Percentiles rank a stretch among this genome's conserved stretches.
These are phyloP conservation scores for Platanus orientalis DNA, from an alignment of 164 flowering plant genomes.

Conservation along the genomic window DNA sequence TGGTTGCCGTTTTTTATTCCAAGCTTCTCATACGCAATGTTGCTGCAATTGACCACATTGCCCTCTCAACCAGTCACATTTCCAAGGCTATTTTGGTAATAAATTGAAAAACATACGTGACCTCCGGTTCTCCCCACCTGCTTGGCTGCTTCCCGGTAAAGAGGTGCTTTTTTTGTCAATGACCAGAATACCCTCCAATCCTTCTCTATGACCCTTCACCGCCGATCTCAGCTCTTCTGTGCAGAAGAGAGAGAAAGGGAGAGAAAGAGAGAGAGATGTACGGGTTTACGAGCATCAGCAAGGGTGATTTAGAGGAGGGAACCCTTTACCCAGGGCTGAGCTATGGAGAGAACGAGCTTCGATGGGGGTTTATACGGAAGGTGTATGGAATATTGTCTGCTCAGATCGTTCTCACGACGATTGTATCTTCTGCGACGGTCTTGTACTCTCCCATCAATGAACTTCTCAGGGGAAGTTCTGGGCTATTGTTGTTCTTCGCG, in stretches of 20 bases:
- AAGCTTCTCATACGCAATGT: too few relatives aligned
- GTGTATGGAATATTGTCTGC: conserved; percentile 85
- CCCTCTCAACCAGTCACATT: too few relatives aligned
- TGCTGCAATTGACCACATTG: too few relatives aligned
- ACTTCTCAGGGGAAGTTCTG: conserved; percentile 58
- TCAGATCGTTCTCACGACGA: conserved; percentile 83
- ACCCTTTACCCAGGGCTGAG: conserved; percentile 78
- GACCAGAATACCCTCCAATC: neutral
- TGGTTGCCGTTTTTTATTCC: too few relatives aligned
- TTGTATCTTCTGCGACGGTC: conserved; percentile 68
- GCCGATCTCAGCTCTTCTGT: too few relatives aligned
- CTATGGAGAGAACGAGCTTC: conserved; percentile 77
- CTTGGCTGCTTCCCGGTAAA: neutral
- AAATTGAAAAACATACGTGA: too few relatives aligned
- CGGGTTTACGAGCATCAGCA: conserved; percentile 49
- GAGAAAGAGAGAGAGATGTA: conserved; percentile 37
- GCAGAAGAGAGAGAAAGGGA: neutral
- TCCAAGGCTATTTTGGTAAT: too few relatives aligned
- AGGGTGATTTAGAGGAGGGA: conserved; percentile 58
- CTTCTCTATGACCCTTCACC: too few relatives aligned
- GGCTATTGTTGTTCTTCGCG: conserved; percentile 59
- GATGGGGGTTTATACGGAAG: conserved; percentile 95
- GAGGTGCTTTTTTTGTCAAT: neutral
- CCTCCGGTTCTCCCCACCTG: too few relatives aligned
- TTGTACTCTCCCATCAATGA: conserved; percentile 64